Evolutionary conservation across 2,329 filamentous ascomycete species (phyloP), one percentile per base, ranked within the genome.

Genomic region (Aschersonia sp.): DNA sequence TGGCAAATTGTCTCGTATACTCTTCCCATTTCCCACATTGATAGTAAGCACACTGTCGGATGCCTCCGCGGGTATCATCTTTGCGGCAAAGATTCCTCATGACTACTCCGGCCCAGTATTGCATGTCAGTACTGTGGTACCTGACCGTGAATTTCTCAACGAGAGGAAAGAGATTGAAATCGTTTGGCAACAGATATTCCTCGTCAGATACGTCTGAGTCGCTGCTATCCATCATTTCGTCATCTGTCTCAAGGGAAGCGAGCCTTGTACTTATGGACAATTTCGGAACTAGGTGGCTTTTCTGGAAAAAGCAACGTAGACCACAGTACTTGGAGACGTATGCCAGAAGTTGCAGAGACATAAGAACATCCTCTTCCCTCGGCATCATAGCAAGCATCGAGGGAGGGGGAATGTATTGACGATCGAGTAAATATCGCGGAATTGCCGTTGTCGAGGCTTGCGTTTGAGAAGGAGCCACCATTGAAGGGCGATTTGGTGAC

Each of bases 241-340:
- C 75, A 48, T 85, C 81, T 1, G 81, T 80, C 53, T 96, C 89
- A 4, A 95, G 72, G 47, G 87, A 70, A 51, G 84, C 77, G 31
- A 96, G 74, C 60, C 96, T 89, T 54, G 83, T 81, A 51, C 87
- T 85, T 55, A 98, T 90, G 63, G 89, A 89, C 46, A 98, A 79
- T 53, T 82, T 85, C 0, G 92, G 92, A 5, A 98, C 92, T 9
- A 97, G 73, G 59, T 98, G 92, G 40, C 89, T 94, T 63, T 85
- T 78, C 61, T 98, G 92, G 63, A 98, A 98, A 64, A 96, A 98
- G 5, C 87, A 83, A 14, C 92, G 81, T 32, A 98, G 77, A 57
- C 94, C 94, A 72, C 92, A 97, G 67, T 98, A 98, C 65, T 98
- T 98, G 30, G 89, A 96, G 49, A 98, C 90, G 62, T 98, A 98